Evolutionary conservation across 768 basidiomycete species (phyloP), one percentile per base, ranked within the genome.

Genomic region (Russula earlei): DNA sequence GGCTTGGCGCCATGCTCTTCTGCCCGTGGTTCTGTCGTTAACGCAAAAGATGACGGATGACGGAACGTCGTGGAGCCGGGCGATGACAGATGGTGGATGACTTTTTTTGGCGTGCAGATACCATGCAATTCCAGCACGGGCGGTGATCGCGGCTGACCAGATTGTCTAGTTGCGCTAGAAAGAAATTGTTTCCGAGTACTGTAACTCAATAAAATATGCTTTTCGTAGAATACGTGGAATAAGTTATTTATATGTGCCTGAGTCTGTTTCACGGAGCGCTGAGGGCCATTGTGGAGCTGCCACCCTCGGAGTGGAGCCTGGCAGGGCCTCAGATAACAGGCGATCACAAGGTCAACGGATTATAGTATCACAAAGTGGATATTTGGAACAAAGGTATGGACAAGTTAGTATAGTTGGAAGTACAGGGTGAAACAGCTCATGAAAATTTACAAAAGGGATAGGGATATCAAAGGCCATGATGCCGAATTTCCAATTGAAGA

Each of bases 221-320:
- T 25, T 24, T 12, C 11, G 10, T 20, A 24, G 10, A 12, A 27
- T 24, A 5, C 12, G 11, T 20, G 22, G 12, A n/a, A 31, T 40
- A 20, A 12, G 29, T 17, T 24, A 51, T 22, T 7, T 33, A 56
- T 20, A 5, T 40, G 56, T 49, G 27, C 56, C 47, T 54, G 57
- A 43, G 2, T 25, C n/a, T n/a, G n/a, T n/a, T n/a, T n/a, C 8
- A 19, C 57, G 57, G 57, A 54, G 57, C 57, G 57, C 57, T 54
- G 52, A 20, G 8, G 12, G 31, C 31, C 36, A 27, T 24, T 46
- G 52, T 58, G 57, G 52, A 54, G 57, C 51, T 36, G 9, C 25
- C 29, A 19, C 15, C 17, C 56, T 34, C 40, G 25, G 27, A 49
- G 57, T 58, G 46, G 47, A 49, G 47, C 47, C 24, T 34, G 40